These are phyloP conservation scores for Rhodotorula sp. DNA, from an alignment of 1,284 basidiomycete genomes.

Conservation along the genomic window DNA sequence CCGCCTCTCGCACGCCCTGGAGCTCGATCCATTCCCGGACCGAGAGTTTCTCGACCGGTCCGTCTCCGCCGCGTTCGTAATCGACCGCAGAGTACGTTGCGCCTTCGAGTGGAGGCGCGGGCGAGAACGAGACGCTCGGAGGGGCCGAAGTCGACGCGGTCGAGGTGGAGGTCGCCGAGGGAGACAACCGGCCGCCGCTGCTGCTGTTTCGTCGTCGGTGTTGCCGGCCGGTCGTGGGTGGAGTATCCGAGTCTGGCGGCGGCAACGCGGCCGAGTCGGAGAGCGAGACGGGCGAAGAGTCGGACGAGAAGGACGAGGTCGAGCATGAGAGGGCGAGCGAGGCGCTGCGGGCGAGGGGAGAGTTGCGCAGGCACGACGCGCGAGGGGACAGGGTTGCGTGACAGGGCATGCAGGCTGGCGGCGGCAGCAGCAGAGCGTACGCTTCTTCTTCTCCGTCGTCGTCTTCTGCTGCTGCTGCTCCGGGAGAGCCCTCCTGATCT, in stretches of 20 bases:
- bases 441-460: slow-evolving; percentile 7
- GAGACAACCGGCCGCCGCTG: slow-evolving; percentile 8
- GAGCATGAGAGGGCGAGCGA: slow-evolving; percentile 12
- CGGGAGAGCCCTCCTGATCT: not conserved
- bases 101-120: slow-evolving; percentile 12
- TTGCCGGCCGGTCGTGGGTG: not conserved
- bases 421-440: not conserved
- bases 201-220: not conserved
- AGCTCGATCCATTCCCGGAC: slow-evolving; percentile 41
- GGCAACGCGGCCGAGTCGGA: not conserved
- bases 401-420: not conserved
- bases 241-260: not conserved
- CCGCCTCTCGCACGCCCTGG: slow-evolving; percentile 36
- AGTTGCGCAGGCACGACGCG: slow-evolving; percentile 23
- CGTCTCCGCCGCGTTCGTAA: slow-evolving; percentile 34
- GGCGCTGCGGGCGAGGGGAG: slow-evolving; percentile 11
- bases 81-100: slow-evolving; percentile 29
- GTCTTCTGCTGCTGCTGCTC: not conserved
- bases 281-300: not conserved
- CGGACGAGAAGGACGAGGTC: slow-evolving; percentile 2
- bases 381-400: slow-evolving; percentile 15
- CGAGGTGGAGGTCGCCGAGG: slow-evolving; percentile 18
- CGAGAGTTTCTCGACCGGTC: slow-evolving; percentile 36
- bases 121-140: slow-evolving; percentile 30
- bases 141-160: slow-evolving; percentile 8